A percentile compares a stretch with the other conserved stretches of the same genome.
phyloP scores from a whole-genome alignment of 2,329 filamentous ascomycete genomes.

The Pseudocercospora crystallina region DNA sequence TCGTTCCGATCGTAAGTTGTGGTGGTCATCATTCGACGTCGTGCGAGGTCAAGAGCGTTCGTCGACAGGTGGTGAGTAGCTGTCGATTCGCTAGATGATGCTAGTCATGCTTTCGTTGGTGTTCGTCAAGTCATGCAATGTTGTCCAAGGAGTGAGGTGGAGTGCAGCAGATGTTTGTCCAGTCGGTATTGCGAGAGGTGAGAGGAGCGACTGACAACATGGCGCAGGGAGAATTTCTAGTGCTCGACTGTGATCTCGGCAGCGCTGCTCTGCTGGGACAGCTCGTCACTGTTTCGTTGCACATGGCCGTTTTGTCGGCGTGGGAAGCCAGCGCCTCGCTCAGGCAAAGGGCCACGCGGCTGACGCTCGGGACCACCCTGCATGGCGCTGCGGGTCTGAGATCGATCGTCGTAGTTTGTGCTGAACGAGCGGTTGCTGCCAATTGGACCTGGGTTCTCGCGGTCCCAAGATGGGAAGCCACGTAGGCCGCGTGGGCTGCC shows the following conservation, averaged over 20 bases:
- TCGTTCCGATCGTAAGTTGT: conserved; percentile 22
- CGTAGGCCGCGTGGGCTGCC: conserved; percentile 60
- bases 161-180: no score
- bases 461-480: conserved; percentile 62
- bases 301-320: conserved; percentile 62
- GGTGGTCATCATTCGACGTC: conserved; percentile 16
- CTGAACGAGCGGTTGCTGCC: conserved; percentile 65
- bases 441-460: conserved; percentile 59
- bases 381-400: conserved; percentile 46
- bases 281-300: conserved; percentile 62
- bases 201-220: no score
- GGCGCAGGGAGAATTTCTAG: conserved; percentile 21
- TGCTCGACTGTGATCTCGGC: conserved; percentile 66
- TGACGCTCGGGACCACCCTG: conserved; percentile 56
- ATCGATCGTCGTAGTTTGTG: conserved; percentile 57
- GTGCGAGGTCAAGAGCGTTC: conserved; percentile 9
- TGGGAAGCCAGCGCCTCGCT: conserved; percentile 59
- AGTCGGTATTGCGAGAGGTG: no score
- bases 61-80: conserved; percentile 11
- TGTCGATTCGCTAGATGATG: conserved; percentile 20
- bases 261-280: conserved; percentile 57
- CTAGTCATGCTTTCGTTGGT: conserved; percentile 19
- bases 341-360: conserved; percentile 61
- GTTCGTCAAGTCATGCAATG: conserved; percentile 15
- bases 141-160: neutral